These are phyloP conservation scores for Marasmius oreades DNA, from an alignment of 1,284 basidiomycete species.

Conservation along the genomic window DNA sequence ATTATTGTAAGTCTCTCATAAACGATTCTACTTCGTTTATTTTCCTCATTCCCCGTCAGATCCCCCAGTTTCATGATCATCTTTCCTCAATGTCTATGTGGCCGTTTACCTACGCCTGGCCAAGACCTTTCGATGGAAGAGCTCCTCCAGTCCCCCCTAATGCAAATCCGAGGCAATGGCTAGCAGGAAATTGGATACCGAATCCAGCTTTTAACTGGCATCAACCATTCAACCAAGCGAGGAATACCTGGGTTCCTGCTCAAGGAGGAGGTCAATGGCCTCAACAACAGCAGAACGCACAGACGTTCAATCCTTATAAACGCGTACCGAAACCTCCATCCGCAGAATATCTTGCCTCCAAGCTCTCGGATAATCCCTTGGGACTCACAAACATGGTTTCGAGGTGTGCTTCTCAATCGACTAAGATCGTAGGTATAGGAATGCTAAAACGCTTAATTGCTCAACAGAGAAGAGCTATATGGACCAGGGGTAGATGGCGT, in stretches of 20 bases:
- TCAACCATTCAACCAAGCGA: slow-evolving; percentile 16
- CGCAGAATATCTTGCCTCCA: slow-evolving; percentile 55
- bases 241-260: slow-evolving; percentile 34
- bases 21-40: neutral
- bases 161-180: slow-evolving; percentile 43
- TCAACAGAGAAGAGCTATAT: slow-evolving; percentile 32
- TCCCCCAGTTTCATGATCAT: neutral
- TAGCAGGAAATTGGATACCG: slow-evolving; percentile 43
- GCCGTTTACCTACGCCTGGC: neutral
- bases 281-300: slow-evolving; percentile 26
- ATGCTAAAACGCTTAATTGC: slow-evolving; percentile 2
- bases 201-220: slow-evolving; percentile 40
- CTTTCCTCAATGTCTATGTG: neutral
- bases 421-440: neutral
- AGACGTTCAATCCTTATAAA: slow-evolving; percentile 57
- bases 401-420: slow-evolving; percentile 39
- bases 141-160: slow-evolving; percentile 12
- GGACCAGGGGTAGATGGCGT: slow-evolving; percentile 28
- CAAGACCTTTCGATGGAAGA: slow-evolving; percentile 1
- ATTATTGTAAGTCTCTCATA: neutral
- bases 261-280: slow-evolving; percentile 21
- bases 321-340: slow-evolving; percentile 52
- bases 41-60: neutral
- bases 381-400: slow-evolving; percentile 65
- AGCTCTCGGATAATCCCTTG: slow-evolving; percentile 57